A percentile compares a stretch with the other conserved stretches of the same genome.
Conservation (phyloP, 148 eudicot species). For the Camellia granthamiana region DNA sequence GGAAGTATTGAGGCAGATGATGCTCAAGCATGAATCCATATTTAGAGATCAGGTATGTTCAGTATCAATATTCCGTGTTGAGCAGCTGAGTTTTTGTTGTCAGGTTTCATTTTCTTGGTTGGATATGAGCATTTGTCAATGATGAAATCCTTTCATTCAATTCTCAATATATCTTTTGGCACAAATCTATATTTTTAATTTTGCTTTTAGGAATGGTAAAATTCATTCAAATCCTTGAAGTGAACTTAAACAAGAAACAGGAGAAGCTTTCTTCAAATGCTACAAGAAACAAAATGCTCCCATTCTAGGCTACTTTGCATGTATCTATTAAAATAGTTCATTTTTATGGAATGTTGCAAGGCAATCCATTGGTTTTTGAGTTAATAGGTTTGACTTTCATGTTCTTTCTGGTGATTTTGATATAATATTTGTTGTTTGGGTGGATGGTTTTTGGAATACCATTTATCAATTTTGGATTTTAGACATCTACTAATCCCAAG, state of each 20-base stretch:
- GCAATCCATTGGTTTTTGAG: background rate
- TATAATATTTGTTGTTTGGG: background rate
- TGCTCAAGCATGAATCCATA: conserved; percentile 50
- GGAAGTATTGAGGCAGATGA: conserved; percentile 55
- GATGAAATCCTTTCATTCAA: background rate
- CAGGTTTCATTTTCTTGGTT: background rate
- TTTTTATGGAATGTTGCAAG: background rate
- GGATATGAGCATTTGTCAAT: background rate
- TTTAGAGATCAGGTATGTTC: conserved; percentile 55
- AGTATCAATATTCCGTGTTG: background rate
- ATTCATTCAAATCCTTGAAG: background rate
- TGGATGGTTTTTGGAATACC: no score
- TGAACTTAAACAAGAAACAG: background rate
- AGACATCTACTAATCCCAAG: background rate
- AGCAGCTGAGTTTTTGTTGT: background rate
- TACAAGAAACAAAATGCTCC: background rate
- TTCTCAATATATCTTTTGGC: no score
- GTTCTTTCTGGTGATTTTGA: background rate
- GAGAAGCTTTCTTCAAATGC: background rate
- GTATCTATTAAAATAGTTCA: background rate
- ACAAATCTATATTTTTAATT: background rate
- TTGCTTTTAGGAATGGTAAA: background rate
- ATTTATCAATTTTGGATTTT: no score
- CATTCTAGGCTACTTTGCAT: background rate
- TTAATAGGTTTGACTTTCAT: background rate